A percentile compares a stretch with the other conserved stretches of the same genome.
Evolutionary conservation across 176 grass and related monocot species (phyloP).

Genomic region (Triticum turgidum): DNA sequence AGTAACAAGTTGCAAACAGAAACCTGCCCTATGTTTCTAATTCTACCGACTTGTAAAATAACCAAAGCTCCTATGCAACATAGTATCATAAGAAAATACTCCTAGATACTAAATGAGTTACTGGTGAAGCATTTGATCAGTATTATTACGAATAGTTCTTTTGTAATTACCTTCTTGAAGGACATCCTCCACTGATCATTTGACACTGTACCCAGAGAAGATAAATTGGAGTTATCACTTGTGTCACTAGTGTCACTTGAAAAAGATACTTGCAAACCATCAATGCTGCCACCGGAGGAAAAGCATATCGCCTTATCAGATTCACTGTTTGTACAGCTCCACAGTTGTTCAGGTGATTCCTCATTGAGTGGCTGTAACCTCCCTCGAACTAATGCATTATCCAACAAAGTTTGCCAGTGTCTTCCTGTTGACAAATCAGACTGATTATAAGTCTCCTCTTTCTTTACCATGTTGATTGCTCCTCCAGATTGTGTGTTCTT

Average conservation of each 20-base stretch:
- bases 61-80: neutral
- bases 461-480: neutral
- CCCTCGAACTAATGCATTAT: slow-evolving; percentile 39
- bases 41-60: neutral
- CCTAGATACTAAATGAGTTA: neutral
- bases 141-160: neutral
- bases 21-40: neutral
- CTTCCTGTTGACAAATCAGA: neutral
- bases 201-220: slow-evolving; percentile 18
- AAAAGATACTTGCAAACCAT: slow-evolving; percentile 28
- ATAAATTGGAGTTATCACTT: slow-evolving; percentile 40
- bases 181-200: slow-evolving; percentile 35
- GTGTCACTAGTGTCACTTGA: slow-evolving; percentile 43
- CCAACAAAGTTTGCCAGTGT: slow-evolving; percentile 32
- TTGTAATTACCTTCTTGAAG: slow-evolving; percentile 45
- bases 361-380: slow-evolving; percentile 9
- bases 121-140: neutral
- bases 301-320: slow-evolving; percentile 38
- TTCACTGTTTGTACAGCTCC: slow-evolving; percentile 38
- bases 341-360: slow-evolving; percentile 19
- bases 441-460: slow-evolving; percentile 12
- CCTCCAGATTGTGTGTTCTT: neutral
- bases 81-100: neutral
- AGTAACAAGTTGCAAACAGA: neutral
- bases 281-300: slow-evolving; percentile 28